Evolutionary conservation across 2,329 filamentous ascomycete genomes (phyloP), one percentile per base, ranked within the genome.

Genomic region (Fusarium sp.): DNA sequence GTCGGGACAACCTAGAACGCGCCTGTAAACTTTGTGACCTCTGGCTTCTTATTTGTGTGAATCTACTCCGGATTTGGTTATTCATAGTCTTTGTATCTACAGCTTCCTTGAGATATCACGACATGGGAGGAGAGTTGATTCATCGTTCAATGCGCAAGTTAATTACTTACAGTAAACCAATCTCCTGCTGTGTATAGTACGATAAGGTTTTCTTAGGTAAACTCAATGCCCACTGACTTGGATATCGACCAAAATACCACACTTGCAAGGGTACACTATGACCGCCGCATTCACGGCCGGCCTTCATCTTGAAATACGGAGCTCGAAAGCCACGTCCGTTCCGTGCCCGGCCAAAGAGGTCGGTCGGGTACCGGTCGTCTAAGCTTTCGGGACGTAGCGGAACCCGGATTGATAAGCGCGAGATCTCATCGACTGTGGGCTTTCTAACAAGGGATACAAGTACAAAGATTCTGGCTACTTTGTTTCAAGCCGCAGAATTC

Each of bases 401-500:
- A 72, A 52, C n/a, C 38, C 42, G 40, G 35, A 49, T 43, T 21
- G 49, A 23, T 33, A 54, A 35, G 33, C 47, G 21, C 38, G 21
- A 73, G 43, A 43, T 69, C 43, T 47, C 35, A 62, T 47, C 33
- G 44, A 46, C 23, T 62, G 57, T 57, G 69, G 69, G 61, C 58
- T 53, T 57, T 23, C 30, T 35, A n/a, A 13, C 49, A 32, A 43
- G 21, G 23, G 32, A 44, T 32, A 44, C 28, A 25, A 56, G 50
- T 15, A 32, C 21, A 40, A 33, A 58, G 30, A 42, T 19, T 23
- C 30, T n/a, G 23, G 15, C 16, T 18, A 25, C 23, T 28, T 68
- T 37, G 18, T 32, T 28, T 25, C 23, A 37, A 64, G 50, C 43
- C 30, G 30, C 33, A n/a, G 32, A 69, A 33, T 28, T 49, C 35